Evolutionary conservation across 495 filamentous ascomycete species (phyloP).

Genomic region (Penicillium steckii): DNA sequence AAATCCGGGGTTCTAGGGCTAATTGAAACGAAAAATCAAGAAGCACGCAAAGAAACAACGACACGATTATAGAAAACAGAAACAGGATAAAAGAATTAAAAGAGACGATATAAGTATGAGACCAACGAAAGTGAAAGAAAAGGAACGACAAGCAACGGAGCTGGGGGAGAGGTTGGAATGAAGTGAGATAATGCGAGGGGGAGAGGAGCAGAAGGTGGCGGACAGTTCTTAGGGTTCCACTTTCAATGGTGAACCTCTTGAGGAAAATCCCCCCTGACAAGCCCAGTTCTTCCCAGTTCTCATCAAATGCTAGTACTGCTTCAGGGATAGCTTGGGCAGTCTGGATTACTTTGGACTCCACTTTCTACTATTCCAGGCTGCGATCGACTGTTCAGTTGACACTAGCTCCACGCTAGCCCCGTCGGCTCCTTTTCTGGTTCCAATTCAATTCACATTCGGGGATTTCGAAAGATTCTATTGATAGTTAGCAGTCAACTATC

Average conservation of each 20-base stretch:
- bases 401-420: constrained; percentile 7
- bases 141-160: constrained; percentile 13
- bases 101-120: background rate
- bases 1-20: background rate
- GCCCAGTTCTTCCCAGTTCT: background rate
- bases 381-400: constrained; percentile 9
- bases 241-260: constrained; percentile 3
- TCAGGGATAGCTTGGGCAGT: background rate
- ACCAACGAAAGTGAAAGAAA: constrained; percentile 5
- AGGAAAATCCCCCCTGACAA: constrained; percentile 18
- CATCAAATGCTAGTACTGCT: background rate
- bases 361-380: constrained; percentile 1
- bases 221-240: background rate
- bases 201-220: constrained; percentile 6
- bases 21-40: constrained; percentile 9
- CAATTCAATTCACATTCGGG: background rate
- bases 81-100: constrained; percentile 1
- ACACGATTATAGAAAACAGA: constrained; percentile 7
- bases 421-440: background rate
- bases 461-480: background rate
- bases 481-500: too few relatives aligned
- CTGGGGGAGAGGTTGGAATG: constrained; percentile 21
- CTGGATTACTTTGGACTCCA: constrained; percentile 1
- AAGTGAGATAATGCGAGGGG: constrained; percentile 15
- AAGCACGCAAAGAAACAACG: too few relatives aligned